phyloP scores from a whole-genome alignment of 768 basidiomycete species.

The Hygrocybe coccinea region DNA sequence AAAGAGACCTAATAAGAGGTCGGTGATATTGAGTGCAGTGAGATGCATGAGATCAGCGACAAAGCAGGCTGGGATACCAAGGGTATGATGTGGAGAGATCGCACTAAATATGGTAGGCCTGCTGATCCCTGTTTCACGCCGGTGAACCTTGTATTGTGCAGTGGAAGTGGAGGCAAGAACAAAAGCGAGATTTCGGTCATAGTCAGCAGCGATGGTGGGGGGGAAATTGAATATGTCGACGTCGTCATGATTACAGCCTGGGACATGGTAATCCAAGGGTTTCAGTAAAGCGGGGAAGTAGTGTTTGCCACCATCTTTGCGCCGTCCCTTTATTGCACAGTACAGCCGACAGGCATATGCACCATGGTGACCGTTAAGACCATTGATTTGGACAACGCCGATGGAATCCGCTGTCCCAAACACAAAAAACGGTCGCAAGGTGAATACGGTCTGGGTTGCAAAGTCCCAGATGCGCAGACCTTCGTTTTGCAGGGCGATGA shows the following conservation, averaged over 20 bases:
- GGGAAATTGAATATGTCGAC: constrained; percentile 17
- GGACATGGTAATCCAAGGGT: constrained; percentile 20
- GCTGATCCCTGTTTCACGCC: constrained; percentile 27
- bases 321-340: constrained; percentile 28
- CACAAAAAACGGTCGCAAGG: constrained; percentile 5
- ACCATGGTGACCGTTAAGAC: constrained; percentile 32
- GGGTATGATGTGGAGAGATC: constrained; percentile 7
- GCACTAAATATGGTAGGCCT: constrained; percentile 29
- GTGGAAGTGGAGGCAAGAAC: constrained; percentile 18
- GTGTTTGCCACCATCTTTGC: constrained; percentile 18
- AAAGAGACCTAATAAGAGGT: constrained; percentile 15
- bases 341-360: constrained; percentile 25
- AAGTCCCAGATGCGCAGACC: constrained; percentile 24
- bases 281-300: constrained; percentile 32
- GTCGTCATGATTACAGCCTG: constrained; percentile 28
- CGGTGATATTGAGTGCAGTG: constrained; percentile 17
- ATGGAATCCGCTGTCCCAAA: constrained; percentile 23
- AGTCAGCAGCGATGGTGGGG: constrained; percentile 7
- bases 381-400: constrained; percentile 26
- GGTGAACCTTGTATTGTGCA: constrained; percentile 20
- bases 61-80: constrained; percentile 24
- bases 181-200: constrained; percentile 14
- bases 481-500: constrained; percentile 17
- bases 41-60: constrained; percentile 31
- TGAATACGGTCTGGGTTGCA: neutral